phyloP scores from a whole-genome alignment of 345 rosid species.

The Brassica rapa region DNA sequence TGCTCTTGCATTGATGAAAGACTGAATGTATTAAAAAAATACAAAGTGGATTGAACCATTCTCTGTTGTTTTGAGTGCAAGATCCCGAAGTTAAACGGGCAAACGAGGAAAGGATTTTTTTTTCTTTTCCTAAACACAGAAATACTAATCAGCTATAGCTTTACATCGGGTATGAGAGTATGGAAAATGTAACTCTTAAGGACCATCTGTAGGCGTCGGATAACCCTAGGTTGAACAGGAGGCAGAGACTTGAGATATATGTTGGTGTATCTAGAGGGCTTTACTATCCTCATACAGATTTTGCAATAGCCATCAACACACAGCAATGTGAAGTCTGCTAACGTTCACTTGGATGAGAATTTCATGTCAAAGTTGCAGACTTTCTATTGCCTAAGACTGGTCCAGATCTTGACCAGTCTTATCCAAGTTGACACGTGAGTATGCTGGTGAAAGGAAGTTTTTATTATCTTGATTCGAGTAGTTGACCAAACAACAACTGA shows the following conservation, averaged over 20 bases:
- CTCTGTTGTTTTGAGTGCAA: background rate
- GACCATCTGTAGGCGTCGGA: background rate
- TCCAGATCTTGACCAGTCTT: background rate
- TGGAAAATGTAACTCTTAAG: background rate
- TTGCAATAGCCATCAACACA: background rate
- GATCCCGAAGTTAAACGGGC: conserved; percentile 60
- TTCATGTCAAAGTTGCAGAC: background rate
- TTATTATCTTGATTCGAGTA: background rate
- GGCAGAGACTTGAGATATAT: background rate
- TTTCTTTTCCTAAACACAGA: background rate
- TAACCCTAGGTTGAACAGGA: background rate
- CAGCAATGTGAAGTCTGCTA: background rate
- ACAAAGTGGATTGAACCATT: background rate
- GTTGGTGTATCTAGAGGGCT: background rate
- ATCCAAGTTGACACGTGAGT: background rate
- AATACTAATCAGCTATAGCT: background rate
- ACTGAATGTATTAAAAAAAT: background rate
- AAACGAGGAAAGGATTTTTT: conserved; percentile 34
- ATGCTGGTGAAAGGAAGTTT: background rate
- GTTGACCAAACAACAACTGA: background rate
- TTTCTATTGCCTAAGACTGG: background rate
- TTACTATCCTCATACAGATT: background rate
- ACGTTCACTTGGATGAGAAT: background rate
- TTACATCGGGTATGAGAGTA: background rate
- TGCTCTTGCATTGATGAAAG: background rate